Evolutionary conservation across 352 stramenopile genomes (phyloP).

Genomic region (Pythium chondricola): DNA sequence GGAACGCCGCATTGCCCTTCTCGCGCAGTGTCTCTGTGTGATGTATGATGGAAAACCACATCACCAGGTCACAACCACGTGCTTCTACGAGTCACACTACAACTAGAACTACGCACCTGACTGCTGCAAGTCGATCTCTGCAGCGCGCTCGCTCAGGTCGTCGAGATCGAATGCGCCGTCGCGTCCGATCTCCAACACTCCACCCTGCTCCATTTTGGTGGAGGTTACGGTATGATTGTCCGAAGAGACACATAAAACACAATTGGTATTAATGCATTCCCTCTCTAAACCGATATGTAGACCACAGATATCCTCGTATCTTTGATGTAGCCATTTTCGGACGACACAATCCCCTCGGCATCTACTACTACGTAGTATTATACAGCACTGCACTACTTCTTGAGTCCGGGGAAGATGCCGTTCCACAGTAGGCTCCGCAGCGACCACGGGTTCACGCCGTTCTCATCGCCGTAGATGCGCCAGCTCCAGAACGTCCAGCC

Average conservation of each 20-base stretch:
- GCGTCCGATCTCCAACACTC: conserved; percentile 15
- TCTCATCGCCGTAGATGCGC: conserved; percentile 62
- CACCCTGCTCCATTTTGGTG: background rate
- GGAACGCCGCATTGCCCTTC: conserved; percentile 66
- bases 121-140: conserved; percentile 14
- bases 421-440: conserved; percentile 51
- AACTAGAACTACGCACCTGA: conserved; percentile 9
- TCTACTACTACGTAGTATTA: too few relatives aligned
- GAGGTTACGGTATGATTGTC: background rate
- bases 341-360: too few relatives aligned
- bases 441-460: conserved; percentile 53
- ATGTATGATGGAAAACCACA: background rate
- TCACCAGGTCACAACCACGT: too few relatives aligned
- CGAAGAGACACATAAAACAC: background rate
- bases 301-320: background rate
- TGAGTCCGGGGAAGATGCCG: conserved; percentile 17
- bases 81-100: too few relatives aligned
- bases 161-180: conserved; percentile 23
- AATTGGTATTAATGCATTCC: background rate
- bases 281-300: background rate
- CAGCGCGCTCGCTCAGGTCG: background rate
- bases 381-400: too few relatives aligned
- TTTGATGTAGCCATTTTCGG: too few relatives aligned
- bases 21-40: conserved; percentile 34
- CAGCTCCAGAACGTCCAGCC: conserved; percentile 77